Percentiles rank a stretch among this genome's conserved stretches.
These are phyloP conservation scores for Aspergillus fumigatiaffinis DNA, from an alignment of 2,329 filamentous ascomycete genomes.

Conservation along the genomic window DNA sequence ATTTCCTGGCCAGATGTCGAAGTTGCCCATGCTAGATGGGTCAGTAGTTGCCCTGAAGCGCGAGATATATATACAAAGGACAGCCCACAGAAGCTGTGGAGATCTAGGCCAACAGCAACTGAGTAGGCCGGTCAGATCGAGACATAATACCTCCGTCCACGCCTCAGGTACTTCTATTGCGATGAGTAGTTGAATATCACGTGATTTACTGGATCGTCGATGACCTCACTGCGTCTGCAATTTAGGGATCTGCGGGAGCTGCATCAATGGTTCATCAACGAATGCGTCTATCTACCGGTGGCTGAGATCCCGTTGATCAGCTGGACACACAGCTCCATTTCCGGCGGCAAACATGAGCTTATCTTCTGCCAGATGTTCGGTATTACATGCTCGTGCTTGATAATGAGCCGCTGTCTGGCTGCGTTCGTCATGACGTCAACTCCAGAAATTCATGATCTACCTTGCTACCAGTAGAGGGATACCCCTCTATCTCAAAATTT, in stretches of 20 bases:
- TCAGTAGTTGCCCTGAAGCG: too few relatives aligned
- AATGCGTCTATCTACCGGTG: not conserved
- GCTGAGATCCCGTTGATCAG: too few relatives aligned
- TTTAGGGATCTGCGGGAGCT: not conserved
- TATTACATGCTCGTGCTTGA: not conserved
- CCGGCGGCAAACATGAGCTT: not conserved
- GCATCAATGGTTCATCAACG: too few relatives aligned
- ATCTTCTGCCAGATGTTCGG: not conserved
- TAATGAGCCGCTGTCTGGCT: too few relatives aligned
- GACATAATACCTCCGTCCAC: too few relatives aligned
- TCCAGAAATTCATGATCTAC: not conserved
- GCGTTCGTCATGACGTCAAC: not conserved
- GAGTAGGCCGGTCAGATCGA: too few relatives aligned
- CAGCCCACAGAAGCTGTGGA: too few relatives aligned
- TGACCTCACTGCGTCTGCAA: not conserved
- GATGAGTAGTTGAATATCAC: not conserved
- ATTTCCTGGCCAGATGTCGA: too few relatives aligned
- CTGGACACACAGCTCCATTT: too few relatives aligned
- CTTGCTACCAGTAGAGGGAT: not conserved
- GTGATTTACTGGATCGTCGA: not conserved
- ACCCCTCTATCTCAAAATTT: not conserved
- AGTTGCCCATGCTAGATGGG: too few relatives aligned
- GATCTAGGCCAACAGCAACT: too few relatives aligned
- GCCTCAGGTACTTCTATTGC: not conserved
- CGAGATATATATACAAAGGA: too few relatives aligned